phyloP scores from a whole-genome alignment of 2,329 filamentous ascomycete genomes.

The Neonectria coccinea region DNA sequence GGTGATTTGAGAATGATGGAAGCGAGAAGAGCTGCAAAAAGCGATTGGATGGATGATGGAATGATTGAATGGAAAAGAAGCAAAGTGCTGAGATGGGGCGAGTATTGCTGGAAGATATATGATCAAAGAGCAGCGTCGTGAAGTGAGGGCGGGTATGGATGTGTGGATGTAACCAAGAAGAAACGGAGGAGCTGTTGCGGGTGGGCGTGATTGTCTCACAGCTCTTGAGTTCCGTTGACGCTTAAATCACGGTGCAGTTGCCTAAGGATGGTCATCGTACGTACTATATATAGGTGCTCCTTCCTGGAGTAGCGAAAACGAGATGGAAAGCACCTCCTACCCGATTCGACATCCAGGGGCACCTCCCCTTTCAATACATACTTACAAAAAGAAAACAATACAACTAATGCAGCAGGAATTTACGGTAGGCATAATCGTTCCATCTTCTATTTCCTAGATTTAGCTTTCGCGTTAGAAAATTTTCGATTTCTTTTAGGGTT shows the following conservation, averaged over 20 bases:
- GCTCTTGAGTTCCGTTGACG: background rate
- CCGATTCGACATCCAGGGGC: background rate
- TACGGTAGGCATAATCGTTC: too few species aligned
- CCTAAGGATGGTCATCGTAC: background rate
- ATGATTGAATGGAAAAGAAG: background rate
- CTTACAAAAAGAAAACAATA: background rate
- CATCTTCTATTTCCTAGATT: too few species aligned
- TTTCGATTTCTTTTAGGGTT: background rate
- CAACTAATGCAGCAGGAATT: background rate
- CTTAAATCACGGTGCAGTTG: background rate
- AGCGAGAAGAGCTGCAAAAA: background rate
- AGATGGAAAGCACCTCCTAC: background rate
- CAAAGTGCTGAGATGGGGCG: background rate
- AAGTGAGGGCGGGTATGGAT: background rate
- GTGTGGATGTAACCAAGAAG: constrained; percentile 6
- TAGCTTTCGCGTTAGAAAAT: background rate
- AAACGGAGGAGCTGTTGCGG: background rate
- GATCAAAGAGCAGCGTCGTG: constrained; percentile 14
- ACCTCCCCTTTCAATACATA: background rate
- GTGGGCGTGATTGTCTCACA: background rate
- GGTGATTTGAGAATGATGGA: background rate
- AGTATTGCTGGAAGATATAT: background rate
- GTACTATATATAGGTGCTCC: background rate
- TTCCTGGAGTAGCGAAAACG: background rate
- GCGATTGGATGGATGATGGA: background rate